Evolutionary conservation across 257 asterid species (phyloP), one percentile per base, ranked within the genome.

Genomic region (Nicotiana obtusifolia): DNA sequence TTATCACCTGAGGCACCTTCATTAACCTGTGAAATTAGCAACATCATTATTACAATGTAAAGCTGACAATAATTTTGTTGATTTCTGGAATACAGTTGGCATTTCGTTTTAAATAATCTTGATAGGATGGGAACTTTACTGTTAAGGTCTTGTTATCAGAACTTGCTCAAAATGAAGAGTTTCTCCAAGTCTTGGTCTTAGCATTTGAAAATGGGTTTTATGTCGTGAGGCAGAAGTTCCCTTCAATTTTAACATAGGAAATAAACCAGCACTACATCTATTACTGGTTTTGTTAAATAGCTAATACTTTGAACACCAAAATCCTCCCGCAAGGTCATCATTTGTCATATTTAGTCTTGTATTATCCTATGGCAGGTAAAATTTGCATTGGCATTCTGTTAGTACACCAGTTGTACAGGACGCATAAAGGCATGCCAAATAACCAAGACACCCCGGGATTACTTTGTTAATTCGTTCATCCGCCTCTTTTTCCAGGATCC

Each of bases 361-460:
- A 76, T 78, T 84, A 61, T 90, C 88, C 86, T 86, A 83, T 83
- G 83, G 86, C 81, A 85, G 83, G 88, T 87, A 93, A 76, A 95
- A 80, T 87, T 88, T 92, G 90, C 97, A 91, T 84, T 82, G 89
- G 81, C 83, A 57, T 80, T 88, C 86, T 56, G 44, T 64, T 53
- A 64, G 81, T 81, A 80, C 79, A 59, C 47, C 87, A 81, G 86
- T 87, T 80, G 68, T 78, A 84, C 88, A 89, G 82, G 88, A 90
- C 82, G 95, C 97, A 87, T 88, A 82, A 49, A 95, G 87, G 91
- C 99, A 95, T 83, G 97, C 95, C 85, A 95, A 88, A 81, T 81
- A 85, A 85, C 99, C 99, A 75, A 95, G 91, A 86, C 90, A 86
- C 76, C 85, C 86, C 17, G 97, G 90, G 81, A 92, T 87, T 41